Percentiles rank a stretch among this genome's conserved stretches.
These are phyloP conservation scores for Suhomyces wounanorum DNA, from an alignment of 1,139 yeast genomes.

Conservation along the genomic window DNA sequence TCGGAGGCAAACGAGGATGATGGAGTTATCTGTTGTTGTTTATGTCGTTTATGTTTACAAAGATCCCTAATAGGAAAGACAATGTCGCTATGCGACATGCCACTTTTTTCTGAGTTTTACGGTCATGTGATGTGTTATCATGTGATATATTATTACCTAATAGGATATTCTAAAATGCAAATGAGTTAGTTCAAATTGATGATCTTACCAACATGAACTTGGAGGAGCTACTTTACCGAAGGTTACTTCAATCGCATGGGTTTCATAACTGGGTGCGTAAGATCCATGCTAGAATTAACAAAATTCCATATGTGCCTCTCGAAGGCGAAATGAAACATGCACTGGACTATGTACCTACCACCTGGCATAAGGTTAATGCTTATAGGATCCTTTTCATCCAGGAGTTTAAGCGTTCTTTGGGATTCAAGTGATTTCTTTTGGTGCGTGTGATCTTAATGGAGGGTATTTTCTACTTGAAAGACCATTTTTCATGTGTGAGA, in stretches of 20 bases:
- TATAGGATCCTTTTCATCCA: conserved; percentile 62
- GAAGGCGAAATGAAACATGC: conserved; percentile 22
- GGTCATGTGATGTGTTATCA: conserved; percentile 1
- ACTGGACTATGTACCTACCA: conserved; percentile 48
- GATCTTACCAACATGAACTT: conserved; percentile 20
- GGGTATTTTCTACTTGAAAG: not conserved
- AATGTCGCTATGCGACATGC: conserved; percentile 8
- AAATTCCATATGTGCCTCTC: conserved; percentile 43
- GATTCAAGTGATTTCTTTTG: conserved; percentile 25
- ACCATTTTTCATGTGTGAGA: not conserved
- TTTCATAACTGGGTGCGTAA: conserved; percentile 71
- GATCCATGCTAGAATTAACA: conserved; percentile 66
- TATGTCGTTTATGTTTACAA: conserved; percentile 14
- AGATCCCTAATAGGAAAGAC: conserved; percentile 6
- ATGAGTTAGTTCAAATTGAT: not conserved
- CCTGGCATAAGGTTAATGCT: conserved; percentile 59
- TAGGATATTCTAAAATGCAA: not conserved
- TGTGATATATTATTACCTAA: not conserved
- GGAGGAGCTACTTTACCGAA: conserved; percentile 50
- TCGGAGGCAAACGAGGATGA: conserved; percentile 4
- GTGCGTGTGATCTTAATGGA: not conserved
- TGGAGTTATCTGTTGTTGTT: conserved; percentile 10
- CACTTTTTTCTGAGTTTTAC: too few species aligned
- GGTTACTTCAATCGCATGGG: conserved; percentile 51
- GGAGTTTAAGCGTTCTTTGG: conserved; percentile 59